Evolutionary conservation across 192 early-diverging fungal genomes (phyloP), one percentile per base, ranked within the genome.

Genomic region (Gaertneriomyces sp.): DNA sequence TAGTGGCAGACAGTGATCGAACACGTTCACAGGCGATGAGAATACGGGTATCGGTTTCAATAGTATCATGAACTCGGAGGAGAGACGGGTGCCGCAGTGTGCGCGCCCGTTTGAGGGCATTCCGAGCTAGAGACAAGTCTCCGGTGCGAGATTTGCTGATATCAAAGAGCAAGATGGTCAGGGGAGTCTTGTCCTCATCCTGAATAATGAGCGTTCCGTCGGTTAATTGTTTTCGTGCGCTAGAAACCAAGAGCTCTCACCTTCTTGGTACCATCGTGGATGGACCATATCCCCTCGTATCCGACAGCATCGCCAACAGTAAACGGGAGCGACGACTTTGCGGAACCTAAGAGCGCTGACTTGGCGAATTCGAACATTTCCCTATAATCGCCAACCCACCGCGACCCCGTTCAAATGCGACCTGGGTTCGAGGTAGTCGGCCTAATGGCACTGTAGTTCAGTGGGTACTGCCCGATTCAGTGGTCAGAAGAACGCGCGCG

Each of bases 51-150:
- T 33, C 25, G 25, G 25, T 33, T 33, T 33, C 25, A 33, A 33
- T 33, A 33, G 25, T 33, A 33, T 95, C 96, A 20, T 95, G 57
- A 72, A 90, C 97, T 42, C 80, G 81, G 53, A 96, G 75, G 40
- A 95, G 63, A 58, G 89, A 89, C 1, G 96, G 96, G 76, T 97
- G 93, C 55, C 95, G 82, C 56, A 98, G 80, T 10, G 95, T 96
- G 17, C 90, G 85, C 68, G 89, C 82, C 55, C 90, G 84, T 73
- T 89, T 90, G 61, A 94, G 86, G 3, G 90, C 89, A 68, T 98
- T 96, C 63, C 85, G 82, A 14, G 95, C 94, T n/a, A 94, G 79
- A 2, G 84, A 82, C n/a, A 93, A 60, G 61, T 80, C 86, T 61
- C 91, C 88, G 0, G 25, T 33, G 41, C 77, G 71, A 53, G 89